Conservation (phyloP, 257 asterid species). For the Fraxinus quadrangulata region DNA sequence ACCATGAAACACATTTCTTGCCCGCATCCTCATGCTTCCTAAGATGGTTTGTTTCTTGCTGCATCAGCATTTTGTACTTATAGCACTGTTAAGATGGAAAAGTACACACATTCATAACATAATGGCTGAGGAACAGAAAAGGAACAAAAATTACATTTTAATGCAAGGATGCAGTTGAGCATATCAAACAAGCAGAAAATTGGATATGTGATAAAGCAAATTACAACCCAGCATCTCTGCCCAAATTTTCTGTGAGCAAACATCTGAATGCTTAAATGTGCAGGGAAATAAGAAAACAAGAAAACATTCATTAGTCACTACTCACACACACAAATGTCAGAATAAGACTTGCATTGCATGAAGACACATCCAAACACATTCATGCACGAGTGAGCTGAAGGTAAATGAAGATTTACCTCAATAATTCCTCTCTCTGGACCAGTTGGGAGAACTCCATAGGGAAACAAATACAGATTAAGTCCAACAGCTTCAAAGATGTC, state of each 20-base stretch:
- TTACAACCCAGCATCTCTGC: not conserved
- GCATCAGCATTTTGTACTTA: not conserved
- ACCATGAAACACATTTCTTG: not conserved
- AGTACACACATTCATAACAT: not conserved
- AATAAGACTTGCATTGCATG: not conserved
- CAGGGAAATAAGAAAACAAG: not conserved
- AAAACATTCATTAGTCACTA: not conserved
- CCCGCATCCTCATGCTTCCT: not conserved
- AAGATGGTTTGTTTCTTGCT: not conserved
- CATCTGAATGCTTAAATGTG: not conserved
- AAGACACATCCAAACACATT: not conserved
- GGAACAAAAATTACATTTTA: not conserved
- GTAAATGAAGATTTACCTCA: slow-evolving; percentile 54
- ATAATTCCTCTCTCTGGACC: slow-evolving; percentile 97
- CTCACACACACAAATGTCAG: not conserved
- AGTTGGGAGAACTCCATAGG: slow-evolving; percentile 98
- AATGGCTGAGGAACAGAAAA: not conserved
- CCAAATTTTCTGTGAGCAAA: not conserved
- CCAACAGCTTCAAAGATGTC: slow-evolving; percentile 92
- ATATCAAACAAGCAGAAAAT: slow-evolving; percentile 4
- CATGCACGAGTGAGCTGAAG: slow-evolving; percentile 5
- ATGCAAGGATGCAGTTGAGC: not conserved
- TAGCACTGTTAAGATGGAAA: not conserved
- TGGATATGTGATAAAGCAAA: not conserved
- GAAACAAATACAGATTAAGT: slow-evolving; percentile 76